Base-by-base conservation (phyloP, 768 basidiomycete species). In the Pleurotus eryngii region DNA sequence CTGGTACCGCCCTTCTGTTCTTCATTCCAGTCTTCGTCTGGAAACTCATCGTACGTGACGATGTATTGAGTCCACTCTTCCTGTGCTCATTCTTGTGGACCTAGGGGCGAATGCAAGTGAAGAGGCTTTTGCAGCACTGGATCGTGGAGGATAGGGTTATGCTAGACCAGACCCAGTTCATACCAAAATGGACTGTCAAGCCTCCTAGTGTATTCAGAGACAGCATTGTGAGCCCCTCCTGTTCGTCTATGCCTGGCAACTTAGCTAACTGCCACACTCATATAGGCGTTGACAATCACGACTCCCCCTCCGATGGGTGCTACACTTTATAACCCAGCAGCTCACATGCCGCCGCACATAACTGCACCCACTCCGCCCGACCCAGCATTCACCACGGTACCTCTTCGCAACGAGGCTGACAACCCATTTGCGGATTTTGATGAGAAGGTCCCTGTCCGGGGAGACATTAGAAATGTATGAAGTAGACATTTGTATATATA, bases 261-360 rank as follows among this genome's bases (percentile, higher is more conserved):
- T 18, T 30, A 30, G 37, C 20, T 20, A 14, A 38, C 35, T 57
- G 3, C 38, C 45, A 17, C 46, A 7, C 54, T 27, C 39, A 7
- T 53, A 11, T 35, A 82, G 81, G 64, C 70, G 26, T 62, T 83
- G 24, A 65, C 51, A 17, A 67, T 81, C 46, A 72, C 68, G 3
- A 65, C 77, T 15, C 79, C 81, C 8, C 54, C 68, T 12, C 48
- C 59, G 14, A 61, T 62, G 27, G 63, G 61, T 12, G 62, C 70
- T 3, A 66, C 76, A 30, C 57, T 63, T 15, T 83, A 80, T 63
- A 73, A 78, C 58, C 72, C 73, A 3, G 71, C 75, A 35, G 73
- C 74, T 5, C 68, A 65, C 60, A 69, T 79, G 17, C 81, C 82
- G 7, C 70, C 78, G 5, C 74, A 78, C 58, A 71, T 82, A 53